Evolutionary conservation across 2,329 filamentous ascomycete genomes (phyloP).

Genomic region (Pseudogymnoascus sp.): DNA sequence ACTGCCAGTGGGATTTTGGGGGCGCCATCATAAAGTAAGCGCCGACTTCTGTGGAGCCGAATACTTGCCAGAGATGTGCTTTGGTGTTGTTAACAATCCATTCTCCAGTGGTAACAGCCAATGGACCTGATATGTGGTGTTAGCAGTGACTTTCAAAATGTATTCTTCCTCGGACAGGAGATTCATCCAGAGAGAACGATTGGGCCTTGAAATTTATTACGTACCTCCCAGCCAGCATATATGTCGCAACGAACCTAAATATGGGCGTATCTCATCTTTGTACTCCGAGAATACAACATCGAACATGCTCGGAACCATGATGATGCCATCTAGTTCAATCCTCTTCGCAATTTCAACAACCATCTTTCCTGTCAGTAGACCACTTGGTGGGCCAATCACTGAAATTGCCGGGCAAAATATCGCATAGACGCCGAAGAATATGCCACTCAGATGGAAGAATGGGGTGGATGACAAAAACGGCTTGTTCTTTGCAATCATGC

Average conservation of each 20-base stretch:
- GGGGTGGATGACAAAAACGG: background rate
- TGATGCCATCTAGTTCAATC: conserved; percentile 21
- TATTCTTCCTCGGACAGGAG: background rate
- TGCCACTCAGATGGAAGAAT: conserved; percentile 22
- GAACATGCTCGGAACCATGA: conserved; percentile 16
- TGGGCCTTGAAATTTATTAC: background rate
- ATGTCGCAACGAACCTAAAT: conserved; percentile 15
- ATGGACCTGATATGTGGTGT: conserved; percentile 22
- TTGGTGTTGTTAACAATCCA: conserved; percentile 26
- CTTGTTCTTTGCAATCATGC: background rate
- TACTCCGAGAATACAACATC: conserved; percentile 19
- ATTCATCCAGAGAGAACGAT: background rate
- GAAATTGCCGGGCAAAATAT: conserved; percentile 1
- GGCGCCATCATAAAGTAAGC: conserved; percentile 21
- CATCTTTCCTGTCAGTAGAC: conserved; percentile 14
- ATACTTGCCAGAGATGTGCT: conserved; percentile 21
- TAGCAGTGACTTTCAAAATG: background rate
- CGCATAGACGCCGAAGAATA: background rate
- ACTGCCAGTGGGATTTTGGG: conserved; percentile 29
- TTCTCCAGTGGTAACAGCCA: conserved; percentile 28
- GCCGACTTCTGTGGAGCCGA: conserved; percentile 32
- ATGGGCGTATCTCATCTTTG: conserved; percentile 16
- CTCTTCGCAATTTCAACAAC: conserved; percentile 21
- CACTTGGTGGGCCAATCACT: conserved; percentile 16
- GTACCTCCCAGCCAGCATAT: conserved; percentile 24